Evolutionary conservation across 2,329 filamentous ascomycete species (phyloP).

Genomic region (Trichoderma gracile): DNA sequence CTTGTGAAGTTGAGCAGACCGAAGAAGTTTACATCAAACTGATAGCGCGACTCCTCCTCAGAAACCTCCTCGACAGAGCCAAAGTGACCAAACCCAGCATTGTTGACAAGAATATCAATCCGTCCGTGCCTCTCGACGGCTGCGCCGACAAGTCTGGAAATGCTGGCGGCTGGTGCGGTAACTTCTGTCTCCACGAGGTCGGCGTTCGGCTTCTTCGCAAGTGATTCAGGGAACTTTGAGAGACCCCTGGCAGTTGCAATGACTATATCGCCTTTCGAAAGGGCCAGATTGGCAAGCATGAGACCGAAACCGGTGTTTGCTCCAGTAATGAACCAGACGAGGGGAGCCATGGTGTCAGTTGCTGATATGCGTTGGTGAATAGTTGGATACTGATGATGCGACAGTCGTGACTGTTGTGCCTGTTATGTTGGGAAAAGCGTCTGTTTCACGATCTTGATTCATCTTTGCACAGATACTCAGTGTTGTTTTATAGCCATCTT

Average conservation of each 20-base stretch:
- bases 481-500: neutral
- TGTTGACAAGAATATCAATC: slow-evolving; percentile 62
- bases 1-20: slow-evolving; percentile 46
- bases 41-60: slow-evolving; percentile 50
- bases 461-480: neutral
- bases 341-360: neutral
- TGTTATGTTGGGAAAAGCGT: neutral
- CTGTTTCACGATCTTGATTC: neutral
- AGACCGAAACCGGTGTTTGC: slow-evolving; percentile 50
- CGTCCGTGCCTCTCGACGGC: slow-evolving; percentile 51
- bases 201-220: slow-evolving; percentile 44
- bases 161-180: slow-evolving; percentile 33
- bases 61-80: slow-evolving; percentile 55
- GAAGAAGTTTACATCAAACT: slow-evolving; percentile 61
- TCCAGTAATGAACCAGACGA: slow-evolving; percentile 49
- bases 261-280: slow-evolving; percentile 44
- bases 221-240: slow-evolving; percentile 38
- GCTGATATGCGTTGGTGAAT: neutral
- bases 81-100: slow-evolving; percentile 57
- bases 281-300: slow-evolving; percentile 42
- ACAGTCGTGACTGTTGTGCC: neutral
- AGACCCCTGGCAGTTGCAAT: slow-evolving; percentile 48
- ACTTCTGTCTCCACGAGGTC: slow-evolving; percentile 5
- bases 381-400: neutral
- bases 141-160: slow-evolving; percentile 28